These are phyloP conservation scores for Gossypium raimondii DNA, from an alignment of 345 rosid species.

Conservation along the genomic window DNA sequence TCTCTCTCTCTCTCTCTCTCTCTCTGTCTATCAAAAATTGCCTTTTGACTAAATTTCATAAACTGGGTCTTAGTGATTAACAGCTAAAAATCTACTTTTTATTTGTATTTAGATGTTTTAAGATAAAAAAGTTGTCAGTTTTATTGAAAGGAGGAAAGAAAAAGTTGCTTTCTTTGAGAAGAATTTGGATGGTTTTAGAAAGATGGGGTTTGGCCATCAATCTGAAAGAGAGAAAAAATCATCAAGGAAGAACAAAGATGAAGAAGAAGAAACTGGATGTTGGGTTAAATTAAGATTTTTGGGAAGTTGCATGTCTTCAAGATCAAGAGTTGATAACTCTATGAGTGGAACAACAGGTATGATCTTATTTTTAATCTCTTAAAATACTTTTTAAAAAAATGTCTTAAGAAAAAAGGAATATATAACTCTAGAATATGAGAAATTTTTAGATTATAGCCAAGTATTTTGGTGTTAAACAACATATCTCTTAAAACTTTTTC, in stretches of 20 bases:
- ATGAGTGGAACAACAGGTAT: conserved; percentile 42
- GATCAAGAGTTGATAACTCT: conserved; percentile 82
- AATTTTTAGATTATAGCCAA: not conserved
- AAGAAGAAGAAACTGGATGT: conserved; percentile 50
- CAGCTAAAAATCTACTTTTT: not conserved
- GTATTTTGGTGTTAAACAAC: conserved; percentile 11
- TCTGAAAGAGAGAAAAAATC: conserved; percentile 32
- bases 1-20: not conserved
- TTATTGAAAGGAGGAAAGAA: not conserved
- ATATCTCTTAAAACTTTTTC: not conserved
- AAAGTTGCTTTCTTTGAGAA: not conserved
- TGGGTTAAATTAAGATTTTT: conserved; percentile 54
- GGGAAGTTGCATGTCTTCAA: conserved; percentile 62
- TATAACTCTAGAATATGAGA: not conserved
- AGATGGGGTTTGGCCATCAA: conserved; percentile 36
- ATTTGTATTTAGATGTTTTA: conserved; percentile 16
- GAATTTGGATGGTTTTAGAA: conserved; percentile 8
- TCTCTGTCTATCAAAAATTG: conserved; percentile 8
- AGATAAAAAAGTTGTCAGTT: not conserved
- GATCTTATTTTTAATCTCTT: no score
- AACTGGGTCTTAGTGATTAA: conserved; percentile 31
- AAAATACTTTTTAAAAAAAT: no score
- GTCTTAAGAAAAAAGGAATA: not conserved
- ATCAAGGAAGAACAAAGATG: conserved; percentile 40
- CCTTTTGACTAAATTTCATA: conserved; percentile 48